Percentiles rank a stretch among this genome's conserved stretches.
These are phyloP conservation scores for Stachybotrys elegans DNA, from an alignment of 2,329 filamentous ascomycete species.

Conservation along the genomic window DNA sequence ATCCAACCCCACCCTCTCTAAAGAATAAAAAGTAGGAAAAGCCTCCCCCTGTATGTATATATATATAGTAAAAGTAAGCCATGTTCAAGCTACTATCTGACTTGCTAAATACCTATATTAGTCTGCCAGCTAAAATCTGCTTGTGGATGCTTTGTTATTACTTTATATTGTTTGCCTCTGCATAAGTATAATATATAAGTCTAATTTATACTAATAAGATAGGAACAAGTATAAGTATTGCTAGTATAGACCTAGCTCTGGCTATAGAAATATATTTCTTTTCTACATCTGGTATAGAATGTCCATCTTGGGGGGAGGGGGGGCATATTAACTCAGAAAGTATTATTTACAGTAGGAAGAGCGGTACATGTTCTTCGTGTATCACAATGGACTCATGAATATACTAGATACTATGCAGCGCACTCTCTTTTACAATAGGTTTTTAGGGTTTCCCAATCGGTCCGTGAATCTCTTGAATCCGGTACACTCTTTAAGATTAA, in stretches of 20 bases:
- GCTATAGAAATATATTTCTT: background rate
- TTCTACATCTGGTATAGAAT: background rate
- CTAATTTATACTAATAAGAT: background rate
- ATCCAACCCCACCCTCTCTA: too few species aligned
- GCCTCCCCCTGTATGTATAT: too few species aligned
- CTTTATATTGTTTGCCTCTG: background rate
- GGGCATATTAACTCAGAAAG: background rate
- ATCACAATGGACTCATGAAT: background rate
- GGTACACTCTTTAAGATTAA: background rate
- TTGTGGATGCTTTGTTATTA: background rate
- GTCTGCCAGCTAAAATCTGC: background rate
- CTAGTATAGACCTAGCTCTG: background rate
- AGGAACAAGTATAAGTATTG: background rate
- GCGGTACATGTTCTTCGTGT: background rate
- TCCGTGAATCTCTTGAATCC: background rate
- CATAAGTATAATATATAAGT: background rate
- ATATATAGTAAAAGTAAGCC: background rate
- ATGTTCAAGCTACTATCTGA: background rate
- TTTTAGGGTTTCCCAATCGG: background rate
- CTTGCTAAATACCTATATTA: background rate
- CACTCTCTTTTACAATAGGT: background rate
- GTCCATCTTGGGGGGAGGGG: background rate
- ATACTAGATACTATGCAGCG: background rate
- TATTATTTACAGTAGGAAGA: background rate
- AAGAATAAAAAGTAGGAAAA: too few species aligned